Base-by-base conservation (phyloP, 306 rosid species). In the Coriaria nepalensis region DNA sequence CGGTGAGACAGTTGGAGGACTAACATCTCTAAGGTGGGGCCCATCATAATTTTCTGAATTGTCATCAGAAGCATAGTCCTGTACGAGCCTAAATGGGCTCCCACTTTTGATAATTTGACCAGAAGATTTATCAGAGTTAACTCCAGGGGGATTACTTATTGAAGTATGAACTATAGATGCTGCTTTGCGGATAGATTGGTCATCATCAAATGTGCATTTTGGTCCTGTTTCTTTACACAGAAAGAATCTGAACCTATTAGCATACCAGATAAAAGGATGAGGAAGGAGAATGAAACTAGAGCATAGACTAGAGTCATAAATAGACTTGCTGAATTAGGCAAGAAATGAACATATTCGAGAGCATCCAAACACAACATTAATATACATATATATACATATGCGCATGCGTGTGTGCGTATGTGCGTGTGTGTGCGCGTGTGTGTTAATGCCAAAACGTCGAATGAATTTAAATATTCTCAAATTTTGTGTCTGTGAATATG, bases 31-130 rank as follows among this genome's bases (percentile, higher is more conserved):
- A 44, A 37, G 47, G 53, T 49, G 51, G 11, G 52, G 50, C 43
- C 66, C 69, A 37, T 62, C 70, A 35, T 67, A 83, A 67, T 75
- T 73, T 70, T 65, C 90, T 59, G 80, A 73, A 66, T 70, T 62
- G 54, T 68, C 81, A 58, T 88, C 90, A 60, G 95, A 81, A 47
- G 90, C 80, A 74, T 88, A 88, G 68, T 68, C 80, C 78, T 88
- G 95, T 70, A 84, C 68, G 64, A 84, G 93, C 57, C 68, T 68
- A 59, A 84, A 76, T 45, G 90, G 78, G 72, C 76, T 88, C 61
- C 72, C 74, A 67, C 63, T 70, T 63, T 35, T 58, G 39, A 48
- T 52, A 46, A 40, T 52, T 48, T 63, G 69, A 62, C 73, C 53
- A 55, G 70, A 54, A 62, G 60, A 52, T 54, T 44, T 52, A 20